Conservation (phyloP, 495 filamentous ascomycete genomes). For the Saxophila tyrrhenica region DNA sequence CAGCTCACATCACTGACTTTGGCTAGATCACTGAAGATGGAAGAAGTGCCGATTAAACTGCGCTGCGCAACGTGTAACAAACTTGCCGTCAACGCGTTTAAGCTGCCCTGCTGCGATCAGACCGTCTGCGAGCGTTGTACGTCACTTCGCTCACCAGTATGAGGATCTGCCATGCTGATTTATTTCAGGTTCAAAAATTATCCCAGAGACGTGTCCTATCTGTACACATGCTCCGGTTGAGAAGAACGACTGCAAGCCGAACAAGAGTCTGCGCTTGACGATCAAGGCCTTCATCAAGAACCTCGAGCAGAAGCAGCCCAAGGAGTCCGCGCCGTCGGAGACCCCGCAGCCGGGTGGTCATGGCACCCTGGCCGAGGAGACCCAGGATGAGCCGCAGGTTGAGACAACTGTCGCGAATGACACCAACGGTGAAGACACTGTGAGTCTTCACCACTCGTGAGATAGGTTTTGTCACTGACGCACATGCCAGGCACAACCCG, state of each 20-base stretch:
- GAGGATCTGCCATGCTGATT: not conserved
- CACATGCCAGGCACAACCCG: not conserved
- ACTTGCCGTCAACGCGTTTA: constrained; percentile 81
- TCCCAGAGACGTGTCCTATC: constrained; percentile 70
- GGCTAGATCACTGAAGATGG: constrained; percentile 60
- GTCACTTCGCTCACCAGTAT: constrained; percentile 24
- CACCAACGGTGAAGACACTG: not conserved
- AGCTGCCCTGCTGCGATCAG: constrained; percentile 89
- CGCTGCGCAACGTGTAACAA: constrained; percentile 88
- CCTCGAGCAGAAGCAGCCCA: constrained; percentile 73
- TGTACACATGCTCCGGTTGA: constrained; percentile 84
- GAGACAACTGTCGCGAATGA: not conserved
- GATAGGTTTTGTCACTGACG: not conserved
- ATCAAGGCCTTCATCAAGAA: constrained; percentile 79
- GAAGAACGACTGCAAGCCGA: constrained; percentile 72
- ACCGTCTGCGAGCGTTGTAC: constrained; percentile 84
- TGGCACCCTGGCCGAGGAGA: not conserved
- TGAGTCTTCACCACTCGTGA: not conserved
- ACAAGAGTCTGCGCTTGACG: constrained; percentile 78
- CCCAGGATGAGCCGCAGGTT: not conserved
- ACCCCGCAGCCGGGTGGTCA: not conserved
- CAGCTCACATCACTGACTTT: not conserved
- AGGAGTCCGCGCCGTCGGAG: constrained; percentile 25
- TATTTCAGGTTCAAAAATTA: constrained; percentile 26
- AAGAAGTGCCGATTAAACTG: constrained; percentile 87